These are phyloP conservation scores for Prunus mira DNA, from an alignment of 306 rosid species.

Conservation along the genomic window DNA sequence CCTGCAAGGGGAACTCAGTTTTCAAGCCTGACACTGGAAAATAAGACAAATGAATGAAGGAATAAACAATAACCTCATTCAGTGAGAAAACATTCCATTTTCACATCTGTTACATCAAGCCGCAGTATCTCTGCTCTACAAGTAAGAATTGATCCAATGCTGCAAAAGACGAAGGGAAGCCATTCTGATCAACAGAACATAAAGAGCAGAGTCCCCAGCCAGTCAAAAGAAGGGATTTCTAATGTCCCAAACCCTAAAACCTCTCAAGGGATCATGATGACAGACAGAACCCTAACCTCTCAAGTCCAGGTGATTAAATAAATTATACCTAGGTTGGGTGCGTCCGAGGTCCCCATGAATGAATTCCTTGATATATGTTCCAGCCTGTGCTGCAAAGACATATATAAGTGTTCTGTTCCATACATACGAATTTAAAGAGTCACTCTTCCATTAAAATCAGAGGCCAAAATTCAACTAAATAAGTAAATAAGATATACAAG, in stretches of 20 bases:
- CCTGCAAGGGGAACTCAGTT: not conserved
- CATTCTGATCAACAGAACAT: not conserved
- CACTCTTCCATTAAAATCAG: not conserved
- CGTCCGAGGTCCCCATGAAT: conserved; percentile 96
- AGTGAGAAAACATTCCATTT: conserved; percentile 71
- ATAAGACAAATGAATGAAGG: not conserved
- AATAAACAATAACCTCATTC: conserved; percentile 18
- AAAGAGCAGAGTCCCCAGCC: not conserved
- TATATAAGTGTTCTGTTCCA: not conserved
- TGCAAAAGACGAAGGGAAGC: conserved; percentile 25
- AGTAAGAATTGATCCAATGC: conserved; percentile 78
- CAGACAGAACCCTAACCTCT: not conserved
- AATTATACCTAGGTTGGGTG: conserved; percentile 77
- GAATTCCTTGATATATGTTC: conserved; percentile 95
- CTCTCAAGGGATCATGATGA: too few species aligned
- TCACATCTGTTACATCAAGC: conserved; percentile 89
- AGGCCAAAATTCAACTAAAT: not conserved
- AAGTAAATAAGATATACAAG: not conserved
- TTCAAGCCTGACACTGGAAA: not conserved
- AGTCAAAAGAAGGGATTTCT: not conserved
- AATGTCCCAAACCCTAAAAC: not conserved
- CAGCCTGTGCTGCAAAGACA: conserved; percentile 54
- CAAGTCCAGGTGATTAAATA: not conserved
- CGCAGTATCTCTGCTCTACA: conserved; percentile 87
- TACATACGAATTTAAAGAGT: not conserved